Base-by-base conservation (phyloP, 2,329 filamentous ascomycete genomes). In the Remersonia thermophila region DNA sequence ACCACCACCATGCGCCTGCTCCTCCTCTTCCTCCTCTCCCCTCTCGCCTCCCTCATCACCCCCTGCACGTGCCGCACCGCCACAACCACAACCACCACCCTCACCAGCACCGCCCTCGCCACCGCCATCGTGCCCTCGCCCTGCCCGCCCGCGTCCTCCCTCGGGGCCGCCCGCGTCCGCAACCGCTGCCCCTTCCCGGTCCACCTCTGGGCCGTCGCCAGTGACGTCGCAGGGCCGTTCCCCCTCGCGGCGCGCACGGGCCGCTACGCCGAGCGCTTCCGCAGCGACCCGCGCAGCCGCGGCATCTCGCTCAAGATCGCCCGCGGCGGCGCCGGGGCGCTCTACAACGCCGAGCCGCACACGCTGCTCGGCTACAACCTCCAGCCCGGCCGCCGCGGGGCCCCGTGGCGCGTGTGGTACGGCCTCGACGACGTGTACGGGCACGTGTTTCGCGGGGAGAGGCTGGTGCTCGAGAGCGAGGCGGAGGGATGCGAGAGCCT, bases 341-440 rank as follows among this genome's bases (percentile, higher is more conserved):
- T 63, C 29, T 61, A 50, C 52, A 57, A 51, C 3, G 58, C 57
- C 41, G 52, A 54, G n/a, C 50, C 61, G 16, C 57, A 63, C 54
- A 57, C 55, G 45, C 52, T 55, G 42, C 61, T 57, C 32, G 59
- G 60, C 26, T 61, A 59, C 47, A 61, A 45, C 48, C 54, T 63
- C 23, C 53, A 58, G 33, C 47, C 45, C 36, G 40, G 28, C 35
- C 9, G 20, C 20, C 5, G 20, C 5, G 9, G 20, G 20, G 20
- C 20, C 9, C 5, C n/a, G n/a, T n/a, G n/a, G n/a, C n/a, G n/a
- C n/a, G 39, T 63, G 35, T 63, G 55, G 55, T 63, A 62, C 39
- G 61, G 63, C 40, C 46, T 63, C 16, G 56, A 50, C 46, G 52
- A 54, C 40, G 55, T 61, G 12, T 63, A 62, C 32, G 61, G 61